phyloP scores from a whole-genome alignment of 2,329 filamentous ascomycete species.

The Fusarium xylarioides region DNA sequence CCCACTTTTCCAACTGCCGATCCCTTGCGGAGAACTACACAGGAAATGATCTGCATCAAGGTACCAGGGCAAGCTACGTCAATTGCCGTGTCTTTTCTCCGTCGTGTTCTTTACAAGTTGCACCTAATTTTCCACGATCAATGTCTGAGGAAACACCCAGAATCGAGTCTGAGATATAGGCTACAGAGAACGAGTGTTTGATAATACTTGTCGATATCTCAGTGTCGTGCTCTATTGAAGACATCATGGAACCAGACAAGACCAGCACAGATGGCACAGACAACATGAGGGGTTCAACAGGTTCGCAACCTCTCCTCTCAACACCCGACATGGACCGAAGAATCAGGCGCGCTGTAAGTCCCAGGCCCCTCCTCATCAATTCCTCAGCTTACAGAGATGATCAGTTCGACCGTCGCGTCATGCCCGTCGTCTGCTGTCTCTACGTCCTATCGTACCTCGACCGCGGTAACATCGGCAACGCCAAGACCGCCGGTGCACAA shows the following conservation, averaged over 20 bases:
- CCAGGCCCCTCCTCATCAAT: accelerated
- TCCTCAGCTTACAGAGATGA: accelerated
- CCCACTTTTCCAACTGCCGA: not conserved
- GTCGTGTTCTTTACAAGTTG: not conserved
- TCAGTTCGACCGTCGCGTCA: conserved; percentile 23
- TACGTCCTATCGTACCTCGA: conserved; percentile 36
- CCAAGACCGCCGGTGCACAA: conserved; percentile 28
- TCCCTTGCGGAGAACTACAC: not conserved
- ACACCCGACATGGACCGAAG: not conserved
- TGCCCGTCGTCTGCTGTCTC: conserved; percentile 32
- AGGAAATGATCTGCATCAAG: not conserved
- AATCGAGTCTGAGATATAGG: too few species aligned
- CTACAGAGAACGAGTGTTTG: accelerated
- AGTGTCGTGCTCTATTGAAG: not conserved
- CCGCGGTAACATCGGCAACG: conserved; percentile 36
- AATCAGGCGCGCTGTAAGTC: not conserved
- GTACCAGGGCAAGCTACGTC: not conserved
- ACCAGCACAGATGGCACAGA: not conserved
- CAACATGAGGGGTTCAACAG: not conserved
- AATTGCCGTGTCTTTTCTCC: not conserved
- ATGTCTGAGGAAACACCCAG: not conserved
- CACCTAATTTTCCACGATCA: not conserved
- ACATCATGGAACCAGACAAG: not conserved
- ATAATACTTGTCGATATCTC: too few species aligned
- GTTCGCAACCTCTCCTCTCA: not conserved